Percentiles rank a stretch among this genome's conserved stretches.
phyloP scores from a whole-genome alignment of 768 basidiomycete genomes.

The Calocera viscosa region DNA sequence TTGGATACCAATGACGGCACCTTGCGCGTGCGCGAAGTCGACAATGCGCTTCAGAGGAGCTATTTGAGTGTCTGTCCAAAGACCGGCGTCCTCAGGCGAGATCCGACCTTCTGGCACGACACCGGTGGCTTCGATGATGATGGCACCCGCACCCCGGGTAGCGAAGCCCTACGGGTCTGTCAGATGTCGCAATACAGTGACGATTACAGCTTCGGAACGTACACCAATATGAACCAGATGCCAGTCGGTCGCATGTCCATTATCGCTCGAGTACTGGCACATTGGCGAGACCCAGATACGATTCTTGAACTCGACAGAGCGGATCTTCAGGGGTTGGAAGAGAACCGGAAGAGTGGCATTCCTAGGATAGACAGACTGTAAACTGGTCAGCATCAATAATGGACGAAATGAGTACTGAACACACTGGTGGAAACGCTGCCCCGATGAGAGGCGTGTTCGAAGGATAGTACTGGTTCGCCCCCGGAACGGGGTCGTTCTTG shows the following conservation, averaged over 20 bases:
- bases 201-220: not conserved
- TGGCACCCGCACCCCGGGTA: conserved; percentile 30
- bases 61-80: not conserved
- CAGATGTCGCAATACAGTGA: not conserved
- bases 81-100: conserved; percentile 3
- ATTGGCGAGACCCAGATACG: conserved; percentile 48
- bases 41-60: conserved; percentile 2
- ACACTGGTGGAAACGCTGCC: not conserved
- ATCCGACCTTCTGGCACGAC: not conserved
- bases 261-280: conserved; percentile 47
- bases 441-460: not conserved
- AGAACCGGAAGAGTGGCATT: not conserved
- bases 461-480: not conserved
- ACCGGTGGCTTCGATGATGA: not conserved
- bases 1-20: not conserved
- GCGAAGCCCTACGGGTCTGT: conserved; percentile 36
- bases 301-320: conserved; percentile 42
- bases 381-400: not conserved
- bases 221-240: conserved; percentile 37
- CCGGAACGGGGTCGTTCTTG: not conserved
- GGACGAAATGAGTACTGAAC: not conserved
- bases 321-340: conserved; percentile 45
- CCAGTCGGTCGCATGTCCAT: conserved; percentile 45
- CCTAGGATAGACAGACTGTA: not conserved
- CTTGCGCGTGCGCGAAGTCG: not conserved